Percentiles rank a stretch among this genome's conserved stretches.
Evolutionary conservation across 768 basidiomycete species (phyloP).

Genomic region (Amyloporia xantha): DNA sequence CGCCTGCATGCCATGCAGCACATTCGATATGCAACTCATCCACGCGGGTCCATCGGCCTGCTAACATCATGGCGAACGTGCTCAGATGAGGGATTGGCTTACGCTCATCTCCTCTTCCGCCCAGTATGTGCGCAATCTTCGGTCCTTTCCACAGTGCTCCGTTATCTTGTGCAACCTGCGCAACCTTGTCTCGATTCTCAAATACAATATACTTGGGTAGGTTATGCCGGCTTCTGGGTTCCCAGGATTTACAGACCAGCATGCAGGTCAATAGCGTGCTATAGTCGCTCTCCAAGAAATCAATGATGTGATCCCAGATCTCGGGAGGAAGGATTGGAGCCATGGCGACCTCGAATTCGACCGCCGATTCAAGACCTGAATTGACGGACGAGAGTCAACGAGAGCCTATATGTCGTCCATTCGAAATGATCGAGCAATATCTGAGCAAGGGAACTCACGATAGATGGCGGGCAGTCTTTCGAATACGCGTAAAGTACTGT

Average conservation of each 20-base stretch:
- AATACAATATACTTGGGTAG: not conserved
- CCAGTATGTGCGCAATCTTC: not conserved
- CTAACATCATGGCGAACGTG: not conserved
- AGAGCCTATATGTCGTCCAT: too few relatives aligned
- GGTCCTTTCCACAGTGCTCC: not conserved
- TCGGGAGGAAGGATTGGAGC: not conserved
- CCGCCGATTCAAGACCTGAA: too few relatives aligned
- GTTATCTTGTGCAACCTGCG: not conserved
- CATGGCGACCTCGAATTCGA: too few relatives aligned
- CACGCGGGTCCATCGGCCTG: not conserved
- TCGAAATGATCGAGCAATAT: too few relatives aligned
- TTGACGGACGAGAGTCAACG: too few relatives aligned
- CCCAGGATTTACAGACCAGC: not conserved
- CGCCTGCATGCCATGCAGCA: not conserved
- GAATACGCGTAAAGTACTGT: too few relatives aligned
- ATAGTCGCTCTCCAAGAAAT: not conserved
- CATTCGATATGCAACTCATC: not conserved
- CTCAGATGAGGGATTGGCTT: not conserved
- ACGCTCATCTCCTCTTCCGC: not conserved
- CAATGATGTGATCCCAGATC: not conserved
- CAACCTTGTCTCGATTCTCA: not conserved
- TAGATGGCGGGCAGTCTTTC: too few relatives aligned
- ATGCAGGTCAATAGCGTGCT: not conserved
- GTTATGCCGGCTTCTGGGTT: not conserved
- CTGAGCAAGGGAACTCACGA: too few relatives aligned